Conservation (phyloP, 192 early-diverging fungal species). For the Backusella tuberculispora region DNA sequence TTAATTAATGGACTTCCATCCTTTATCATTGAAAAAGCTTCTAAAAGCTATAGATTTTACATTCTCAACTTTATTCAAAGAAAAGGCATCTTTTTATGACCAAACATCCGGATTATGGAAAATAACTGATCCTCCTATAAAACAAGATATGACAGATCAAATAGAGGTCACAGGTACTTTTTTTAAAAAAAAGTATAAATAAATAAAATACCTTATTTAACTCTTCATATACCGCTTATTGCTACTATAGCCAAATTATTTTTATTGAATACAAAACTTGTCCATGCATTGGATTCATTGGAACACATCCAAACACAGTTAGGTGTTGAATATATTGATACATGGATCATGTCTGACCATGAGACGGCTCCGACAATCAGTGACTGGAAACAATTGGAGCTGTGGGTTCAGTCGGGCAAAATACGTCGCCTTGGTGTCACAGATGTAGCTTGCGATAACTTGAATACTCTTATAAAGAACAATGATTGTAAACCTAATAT, state of each 20-base stretch:
- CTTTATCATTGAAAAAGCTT: too few species aligned
- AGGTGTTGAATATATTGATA: slow-evolving; percentile 22
- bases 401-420: slow-evolving; percentile 25
- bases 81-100: neutral
- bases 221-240: too few species aligned
- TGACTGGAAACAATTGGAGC: slow-evolving; percentile 43
- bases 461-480: slow-evolving; percentile 37
- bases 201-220: neutral
- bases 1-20: too few species aligned
- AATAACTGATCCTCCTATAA: neutral
- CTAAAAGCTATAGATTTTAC: neutral
- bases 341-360: slow-evolving; percentile 17
- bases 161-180: neutral
- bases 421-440: slow-evolving; percentile 48
- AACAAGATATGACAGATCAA: neutral
- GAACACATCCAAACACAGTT: slow-evolving; percentile 19
- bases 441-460: slow-evolving; percentile 41
- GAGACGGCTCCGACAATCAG: slow-evolving; percentile 19
- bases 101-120: neutral
- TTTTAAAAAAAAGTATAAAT: neutral
- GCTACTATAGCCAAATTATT: too few species aligned
- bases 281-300: neutral
- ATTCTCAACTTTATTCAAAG: neutral
- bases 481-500: slow-evolving; percentile 35
- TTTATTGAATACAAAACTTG: too few species aligned